Conservation (phyloP, 2,329 filamentous ascomycete species). For the Aspergillus flavus region DNA sequence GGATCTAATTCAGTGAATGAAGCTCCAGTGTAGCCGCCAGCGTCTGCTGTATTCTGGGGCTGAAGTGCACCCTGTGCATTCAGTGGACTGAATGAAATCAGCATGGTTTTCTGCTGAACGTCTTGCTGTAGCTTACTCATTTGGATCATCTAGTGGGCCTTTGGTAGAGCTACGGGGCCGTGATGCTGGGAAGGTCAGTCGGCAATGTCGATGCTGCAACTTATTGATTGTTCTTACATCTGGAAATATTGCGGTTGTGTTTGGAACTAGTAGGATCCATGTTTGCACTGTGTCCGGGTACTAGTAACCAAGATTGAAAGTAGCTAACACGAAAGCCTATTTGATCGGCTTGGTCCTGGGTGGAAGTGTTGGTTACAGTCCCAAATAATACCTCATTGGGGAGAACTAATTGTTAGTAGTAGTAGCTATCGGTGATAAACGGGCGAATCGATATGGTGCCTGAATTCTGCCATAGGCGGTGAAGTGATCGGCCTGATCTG, state of each 20-base stretch:
- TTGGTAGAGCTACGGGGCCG: conserved; percentile 62
- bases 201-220: background rate
- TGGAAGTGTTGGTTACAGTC: background rate
- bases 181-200: conserved; percentile 35
- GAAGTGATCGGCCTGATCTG: conserved; percentile 24
- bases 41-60: conserved; percentile 18
- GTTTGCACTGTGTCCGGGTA: background rate
- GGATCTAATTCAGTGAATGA: conserved; percentile 40
- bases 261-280: conserved; percentile 20
- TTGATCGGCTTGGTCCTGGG: background rate
- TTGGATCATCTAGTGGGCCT: conserved; percentile 70
- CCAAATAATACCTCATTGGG: background rate
- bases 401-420: background rate
- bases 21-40: conserved; percentile 26
- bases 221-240: conserved; percentile 32
- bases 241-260: conserved; percentile 41
- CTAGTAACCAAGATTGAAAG: background rate
- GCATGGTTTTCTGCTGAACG: conserved; percentile 4
- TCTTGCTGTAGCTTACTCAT: conserved; percentile 63
- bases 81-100: conserved; percentile 32
- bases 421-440: conserved; percentile 1
- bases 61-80: conserved; percentile 19
- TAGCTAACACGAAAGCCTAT: background rate
- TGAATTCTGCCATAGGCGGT: conserved; percentile 27
- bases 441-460: conserved; percentile 4